Base-by-base conservation (phyloP, 768 basidiomycete genomes). In the Termitomyces titanicus region DNA sequence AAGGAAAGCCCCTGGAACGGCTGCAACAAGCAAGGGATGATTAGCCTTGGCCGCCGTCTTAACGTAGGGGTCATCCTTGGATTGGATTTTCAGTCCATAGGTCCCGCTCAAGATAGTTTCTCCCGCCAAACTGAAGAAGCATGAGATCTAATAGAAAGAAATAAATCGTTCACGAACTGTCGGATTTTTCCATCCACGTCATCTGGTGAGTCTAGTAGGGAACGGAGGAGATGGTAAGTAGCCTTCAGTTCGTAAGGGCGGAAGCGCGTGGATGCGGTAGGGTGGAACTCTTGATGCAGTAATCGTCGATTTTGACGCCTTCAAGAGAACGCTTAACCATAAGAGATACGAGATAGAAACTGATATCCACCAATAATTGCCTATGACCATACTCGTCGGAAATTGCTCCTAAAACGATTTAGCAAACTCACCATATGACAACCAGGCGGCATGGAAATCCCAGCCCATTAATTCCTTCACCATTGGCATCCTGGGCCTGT, bases 51-150 rank as follows among this genome's bases (percentile, higher is more conserved):
- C 70, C 0, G 70, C 69, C 2, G 63, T 64, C 11, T 56, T 53
- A 35, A 77, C 63, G 53, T 72, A 71, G 3, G 69, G 70, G 40
- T 77, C 74, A 31, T 74, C 59, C 18, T 63, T 56, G 4, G 64
- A 59, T 20, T 62, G 57, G 11, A 70, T 54, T 17, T 69, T 59
- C 39, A 72, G 61, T 8, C 74, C 74, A 53, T 75, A 75, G 5
- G 63, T 66, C 25, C 73, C 61, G 15, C 62, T 60, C 1, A 74
- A 60, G 5, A 70, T 68, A 1, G 68, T 62, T n/a, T 64, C 67
- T 9, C 69, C 63, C 3, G 64, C 55, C 54, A 64, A 48, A 2
- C 61, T 62, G 27, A 42, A 35, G 9, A 15, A 9, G 20, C 12
- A 12, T 27, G 18, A 40, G 33, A 33, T 37, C 20, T 25, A 3